Conservation (phyloP, 2,329 filamentous ascomycete genomes). For the Monascus ruber region DNA sequence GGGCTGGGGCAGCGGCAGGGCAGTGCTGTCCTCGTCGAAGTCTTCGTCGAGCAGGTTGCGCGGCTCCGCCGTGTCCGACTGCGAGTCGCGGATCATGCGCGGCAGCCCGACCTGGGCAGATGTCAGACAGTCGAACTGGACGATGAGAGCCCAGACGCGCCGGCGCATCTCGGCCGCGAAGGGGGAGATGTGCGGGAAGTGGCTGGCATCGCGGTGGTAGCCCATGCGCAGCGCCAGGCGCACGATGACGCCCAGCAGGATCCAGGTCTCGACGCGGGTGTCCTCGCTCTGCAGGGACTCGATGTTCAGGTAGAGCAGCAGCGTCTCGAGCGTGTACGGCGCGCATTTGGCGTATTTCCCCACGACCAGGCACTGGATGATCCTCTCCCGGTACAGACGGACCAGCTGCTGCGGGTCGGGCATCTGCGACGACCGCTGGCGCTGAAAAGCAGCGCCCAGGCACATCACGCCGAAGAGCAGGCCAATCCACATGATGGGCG, state of each 20-base stretch:
- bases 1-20: constrained; percentile 43
- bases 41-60: constrained; percentile 50
- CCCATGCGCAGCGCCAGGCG: constrained; percentile 49
- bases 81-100: constrained; percentile 46
- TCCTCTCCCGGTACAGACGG: no score
- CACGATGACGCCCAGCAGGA: constrained; percentile 19
- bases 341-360: no score
- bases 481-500: no score
- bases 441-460: no score
- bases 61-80: constrained; percentile 46
- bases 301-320: no score
- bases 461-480: no score
- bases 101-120: constrained; percentile 53
- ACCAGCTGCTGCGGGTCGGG: no score
- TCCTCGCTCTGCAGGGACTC: no score
- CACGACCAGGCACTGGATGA: no score
- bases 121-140: constrained; percentile 48
- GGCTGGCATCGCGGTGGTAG: constrained; percentile 44
- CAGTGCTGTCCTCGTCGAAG: constrained; percentile 39
- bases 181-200: constrained; percentile 40
- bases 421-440: no score
- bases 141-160: constrained; percentile 24
- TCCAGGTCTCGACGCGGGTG: no score
- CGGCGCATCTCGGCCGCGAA: constrained; percentile 45
- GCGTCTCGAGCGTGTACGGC: no score